Conservation (phyloP, 495 filamentous ascomycete genomes). For the Eremomyces bilateralis region DNA sequence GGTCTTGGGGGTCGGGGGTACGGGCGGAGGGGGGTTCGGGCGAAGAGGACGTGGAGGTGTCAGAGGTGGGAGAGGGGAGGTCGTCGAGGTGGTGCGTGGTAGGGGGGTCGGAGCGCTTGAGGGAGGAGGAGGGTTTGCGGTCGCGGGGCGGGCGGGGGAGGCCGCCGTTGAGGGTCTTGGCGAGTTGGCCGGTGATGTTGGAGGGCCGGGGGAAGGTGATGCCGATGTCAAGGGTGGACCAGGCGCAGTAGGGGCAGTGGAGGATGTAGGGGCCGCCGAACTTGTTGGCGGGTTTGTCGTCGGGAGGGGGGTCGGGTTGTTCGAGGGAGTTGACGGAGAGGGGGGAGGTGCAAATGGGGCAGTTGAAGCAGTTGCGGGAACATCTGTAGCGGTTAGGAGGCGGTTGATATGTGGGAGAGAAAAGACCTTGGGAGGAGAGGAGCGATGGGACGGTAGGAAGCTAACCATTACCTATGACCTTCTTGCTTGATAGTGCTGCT, state of each 20-base stretch:
- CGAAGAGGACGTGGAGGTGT: slow-evolving; percentile 35
- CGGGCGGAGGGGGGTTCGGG: slow-evolving; percentile 13
- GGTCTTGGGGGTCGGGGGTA: slow-evolving; percentile 8
- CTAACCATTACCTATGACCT: slow-evolving; percentile 73
- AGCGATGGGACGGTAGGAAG: too few relatives aligned
- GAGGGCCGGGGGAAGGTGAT: slow-evolving; percentile 76
- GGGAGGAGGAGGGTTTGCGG: background rate
- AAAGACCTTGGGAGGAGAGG: too few relatives aligned
- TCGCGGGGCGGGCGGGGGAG: slow-evolving; percentile 20
- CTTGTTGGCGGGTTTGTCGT: background rate
- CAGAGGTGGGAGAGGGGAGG: background rate
- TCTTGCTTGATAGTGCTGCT: slow-evolving; percentile 76
- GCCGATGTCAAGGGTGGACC: slow-evolving; percentile 74
- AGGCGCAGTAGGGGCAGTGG: slow-evolving; percentile 71
- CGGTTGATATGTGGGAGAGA: too few relatives aligned
- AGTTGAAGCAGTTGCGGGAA: slow-evolving; percentile 84
- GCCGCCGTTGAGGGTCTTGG: slow-evolving; percentile 31
- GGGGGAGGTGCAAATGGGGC: slow-evolving; percentile 69
- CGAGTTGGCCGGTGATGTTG: slow-evolving; percentile 62
- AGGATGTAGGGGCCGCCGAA: slow-evolving; percentile 42
- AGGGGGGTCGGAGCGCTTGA: background rate
- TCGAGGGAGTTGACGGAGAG: slow-evolving; percentile 50
- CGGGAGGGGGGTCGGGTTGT: background rate
- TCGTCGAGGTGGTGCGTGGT: background rate
- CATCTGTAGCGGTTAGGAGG: slow-evolving; percentile 34